These are phyloP conservation scores for Candida insectalens DNA, from an alignment of 805 yeast species.

Conservation along the genomic window DNA sequence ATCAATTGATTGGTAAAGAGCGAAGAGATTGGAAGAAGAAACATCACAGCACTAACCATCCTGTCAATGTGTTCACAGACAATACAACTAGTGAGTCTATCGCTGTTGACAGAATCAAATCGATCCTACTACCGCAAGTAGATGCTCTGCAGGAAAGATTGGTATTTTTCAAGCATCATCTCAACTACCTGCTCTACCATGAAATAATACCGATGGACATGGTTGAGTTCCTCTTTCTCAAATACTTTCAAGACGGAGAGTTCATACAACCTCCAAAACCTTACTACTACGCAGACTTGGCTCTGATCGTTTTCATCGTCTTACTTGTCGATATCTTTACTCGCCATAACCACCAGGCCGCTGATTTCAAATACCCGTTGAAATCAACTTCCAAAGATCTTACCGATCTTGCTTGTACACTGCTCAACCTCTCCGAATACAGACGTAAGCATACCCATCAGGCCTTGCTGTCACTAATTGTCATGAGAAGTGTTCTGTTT, in stretches of 20 bases:
- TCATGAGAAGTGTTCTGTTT: constrained; percentile 2
- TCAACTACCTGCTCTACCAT: constrained; percentile 6
- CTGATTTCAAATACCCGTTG: neutral
- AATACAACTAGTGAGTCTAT: neutral
- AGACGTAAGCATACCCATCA: constrained; percentile 3
- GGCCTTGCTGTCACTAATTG: constrained; percentile 6
- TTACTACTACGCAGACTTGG: constrained; percentile 7
- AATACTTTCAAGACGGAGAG: constrained; percentile 3
- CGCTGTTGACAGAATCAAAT: constrained; percentile 1
- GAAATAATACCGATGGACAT: constrained; percentile 7
- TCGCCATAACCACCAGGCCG: neutral
- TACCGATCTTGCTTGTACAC: neutral
- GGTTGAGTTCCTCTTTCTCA: constrained; percentile 4
- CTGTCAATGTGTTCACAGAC: neutral
- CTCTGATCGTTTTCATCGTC: constrained; percentile 7
- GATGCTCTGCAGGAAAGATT: constrained; percentile 7
- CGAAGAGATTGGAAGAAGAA: constrained; percentile 3
- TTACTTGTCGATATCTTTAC: constrained; percentile 6
- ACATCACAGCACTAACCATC: neutral
- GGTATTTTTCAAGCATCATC: constrained; percentile 3
- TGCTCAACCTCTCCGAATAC: constrained; percentile 8
- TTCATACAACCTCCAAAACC: constrained; percentile 5
- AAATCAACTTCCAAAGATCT: neutral
- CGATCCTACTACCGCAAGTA: constrained; percentile 3
- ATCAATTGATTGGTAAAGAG: constrained; percentile 1